A percentile compares a stretch with the other conserved stretches of the same genome.
Evolutionary conservation across 2,329 filamentous ascomycete genomes (phyloP).

Genomic region (Aspergillus brunneoviolaceus): DNA sequence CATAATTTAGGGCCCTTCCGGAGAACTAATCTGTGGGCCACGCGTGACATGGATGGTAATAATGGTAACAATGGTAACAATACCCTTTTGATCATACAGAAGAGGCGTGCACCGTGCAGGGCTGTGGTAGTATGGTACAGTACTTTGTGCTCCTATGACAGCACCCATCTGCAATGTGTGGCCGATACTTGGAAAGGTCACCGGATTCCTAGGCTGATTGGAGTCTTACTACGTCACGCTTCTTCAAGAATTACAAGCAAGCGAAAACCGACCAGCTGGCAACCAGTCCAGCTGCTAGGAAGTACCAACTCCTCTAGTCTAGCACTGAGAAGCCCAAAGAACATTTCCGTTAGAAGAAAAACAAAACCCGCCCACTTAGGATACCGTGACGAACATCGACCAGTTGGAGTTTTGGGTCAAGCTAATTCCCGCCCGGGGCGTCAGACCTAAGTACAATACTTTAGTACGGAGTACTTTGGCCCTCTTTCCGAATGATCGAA

Average conservation of each 20-base stretch:
- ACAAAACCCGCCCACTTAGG: not conserved
- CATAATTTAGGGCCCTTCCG: constrained; percentile 4
- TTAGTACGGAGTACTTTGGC: not conserved
- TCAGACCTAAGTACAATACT: not conserved
- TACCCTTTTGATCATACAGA: not conserved
- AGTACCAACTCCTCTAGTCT: not conserved
- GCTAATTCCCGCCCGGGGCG: not conserved
- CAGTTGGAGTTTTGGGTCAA: constrained; percentile 1
- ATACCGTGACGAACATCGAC: not conserved
- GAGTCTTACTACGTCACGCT: not conserved
- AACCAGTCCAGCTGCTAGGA: not conserved
- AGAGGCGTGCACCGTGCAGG: too few relatives aligned
- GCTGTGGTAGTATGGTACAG: not conserved
- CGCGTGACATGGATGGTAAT: not conserved
- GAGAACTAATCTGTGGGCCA: not conserved
- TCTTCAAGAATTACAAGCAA: not conserved
- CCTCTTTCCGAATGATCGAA: not conserved
- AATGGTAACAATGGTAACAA: not conserved
- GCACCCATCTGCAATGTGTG: constrained; percentile 1
- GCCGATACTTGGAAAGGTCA: not conserved
- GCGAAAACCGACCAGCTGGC: not conserved
- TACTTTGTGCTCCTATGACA: not conserved
- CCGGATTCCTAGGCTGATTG: not conserved
- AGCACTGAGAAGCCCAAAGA: not conserved
- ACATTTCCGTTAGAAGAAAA: not conserved